Conservation (phyloP, 768 basidiomycete species). For the Rhizopogon vinicolor region DNA sequence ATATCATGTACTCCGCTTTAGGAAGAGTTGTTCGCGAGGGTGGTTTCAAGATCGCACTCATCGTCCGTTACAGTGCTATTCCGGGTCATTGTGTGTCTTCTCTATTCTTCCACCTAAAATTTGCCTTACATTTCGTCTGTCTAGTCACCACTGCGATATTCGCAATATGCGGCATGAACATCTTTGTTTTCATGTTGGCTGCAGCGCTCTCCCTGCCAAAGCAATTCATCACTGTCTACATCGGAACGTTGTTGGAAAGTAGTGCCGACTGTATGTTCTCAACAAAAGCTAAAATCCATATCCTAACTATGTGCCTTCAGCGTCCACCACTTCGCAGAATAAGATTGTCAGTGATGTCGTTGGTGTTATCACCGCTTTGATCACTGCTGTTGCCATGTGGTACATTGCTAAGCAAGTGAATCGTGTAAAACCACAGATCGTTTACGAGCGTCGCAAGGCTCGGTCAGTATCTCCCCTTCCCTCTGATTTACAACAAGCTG, state of each 20-base stretch:
- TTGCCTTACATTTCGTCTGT: conserved; percentile 2
- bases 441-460: conserved; percentile 67
- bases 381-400: conserved; percentile 80
- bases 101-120: neutral
- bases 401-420: conserved; percentile 76
- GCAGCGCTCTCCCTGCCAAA: conserved; percentile 84
- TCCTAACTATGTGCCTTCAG: conserved; percentile 2
- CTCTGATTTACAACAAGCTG: neutral
- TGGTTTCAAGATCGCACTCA: conserved; percentile 79
- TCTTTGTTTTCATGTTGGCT: conserved; percentile 72
- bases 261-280: conserved; percentile 27
- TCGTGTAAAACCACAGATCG: conserved; percentile 58
- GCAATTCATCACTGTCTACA: conserved; percentile 88
- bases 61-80: conserved; percentile 76
- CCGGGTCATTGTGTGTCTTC: conserved; percentile 73
- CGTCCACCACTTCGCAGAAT: conserved; percentile 38
- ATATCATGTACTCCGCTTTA: conserved; percentile 55
- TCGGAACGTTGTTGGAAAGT: conserved; percentile 72
- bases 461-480: conserved; percentile 35
- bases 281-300: neutral
- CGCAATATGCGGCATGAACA: conserved; percentile 83
- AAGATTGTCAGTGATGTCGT: conserved; percentile 68
- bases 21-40: conserved; percentile 77
- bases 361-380: conserved; percentile 58
- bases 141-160: conserved; percentile 86